Base-by-base conservation (phyloP, 139 green algal species). In the Volvox reticuliferus region DNA sequence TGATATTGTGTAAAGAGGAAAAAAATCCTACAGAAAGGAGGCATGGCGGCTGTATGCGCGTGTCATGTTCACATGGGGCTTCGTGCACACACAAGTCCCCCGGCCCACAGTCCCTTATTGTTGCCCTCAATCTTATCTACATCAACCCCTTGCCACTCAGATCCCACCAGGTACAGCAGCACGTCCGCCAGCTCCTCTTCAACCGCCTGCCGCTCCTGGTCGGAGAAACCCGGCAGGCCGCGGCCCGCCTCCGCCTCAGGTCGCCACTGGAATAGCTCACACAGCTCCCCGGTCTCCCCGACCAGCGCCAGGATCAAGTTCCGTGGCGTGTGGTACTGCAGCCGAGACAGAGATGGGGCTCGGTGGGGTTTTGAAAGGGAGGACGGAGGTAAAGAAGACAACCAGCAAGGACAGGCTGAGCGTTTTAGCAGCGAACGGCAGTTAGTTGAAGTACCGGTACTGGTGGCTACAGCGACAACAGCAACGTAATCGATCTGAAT, bases 101-200 rank as follows among this genome's bases (percentile, higher is more conserved):
- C 9, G 44, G 9, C 44, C 44, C 44, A 55, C 44, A 55, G 44
- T 55, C 44, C 44, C 5, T 5, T 55, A 14, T 55, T 55, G 44
- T 5, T 5, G 44, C 5, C 44, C 9, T 55, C 44, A 9, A 55
- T 55, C 5, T 9, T 9, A 55, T 9, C 65, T 28, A 24, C 21
- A 30, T 12, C 65, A 28, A 16, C 65, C 65, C 65, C 12, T 28
- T 24, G 65, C 9, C 21, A 2, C 65, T 28, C 65, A 24, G 24
- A 28, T 12, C 77, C 61, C 26, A 98, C 63, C 32, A 98, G 77
- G 79, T 98, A 98, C 69, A 98, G 92, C 78, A 98, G 93, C 67
- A 98, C 95, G 79, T 98, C 97, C 13, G 95, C 93, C 30, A 98
- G 75, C 91, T 97, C 96, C 88, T 98, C 95, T 1, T 87, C 95